Evolutionary conservation across 2,329 filamentous ascomycete species (phyloP), one percentile per base, ranked within the genome.

Genomic region (Orbilia ellipsospora): DNA sequence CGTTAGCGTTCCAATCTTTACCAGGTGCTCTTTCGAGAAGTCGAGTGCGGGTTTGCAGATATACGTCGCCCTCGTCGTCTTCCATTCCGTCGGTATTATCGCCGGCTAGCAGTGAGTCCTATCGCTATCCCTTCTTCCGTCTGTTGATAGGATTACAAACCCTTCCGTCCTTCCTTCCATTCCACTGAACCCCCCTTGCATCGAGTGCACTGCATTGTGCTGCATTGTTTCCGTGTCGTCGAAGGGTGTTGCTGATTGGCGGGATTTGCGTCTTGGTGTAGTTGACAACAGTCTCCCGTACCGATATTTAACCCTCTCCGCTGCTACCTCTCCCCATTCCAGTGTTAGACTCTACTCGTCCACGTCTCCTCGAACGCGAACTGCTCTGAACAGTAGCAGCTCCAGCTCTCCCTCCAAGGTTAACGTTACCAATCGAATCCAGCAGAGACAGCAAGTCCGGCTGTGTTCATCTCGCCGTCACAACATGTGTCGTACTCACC

Each of bases 381-480:
- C 28, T 65, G 51, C 20, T 70, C 23, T 60, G 18, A 52, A 44
- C 31, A 28, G n/a, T 4, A 60, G 44, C 4, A 18, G 18, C 18
- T 42, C 31, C 31, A 36, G 10, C 31, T 36, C 31, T 36, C 44
- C 15, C 44, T 48, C 44, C 44, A 12, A 48, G 44, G 15, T 48
- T n/a, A 18, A 48, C 13, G 4, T 48, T 15, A 26, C 7, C 56
- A 23, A 52, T 44, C 51, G 67, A 23, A 36, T 57, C 16, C 18
- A 57, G 42, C 51, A 42, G 12, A 63, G 63, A 57, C 63, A 67
- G 70, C 63, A 68, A 63, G 66, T 79, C 42, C 85, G 90, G 81
- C 83, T 90, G 82, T 95, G 92, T 83, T 94, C 92, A 64, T 91
- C 90, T 83, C 88, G 90, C 84, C 87, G 90, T 84, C 83, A 86